Evolutionary conservation across 164 flowering plant genomes (phyloP), one percentile per base, ranked within the genome.

Genomic region (Berberis vulgaris): DNA sequence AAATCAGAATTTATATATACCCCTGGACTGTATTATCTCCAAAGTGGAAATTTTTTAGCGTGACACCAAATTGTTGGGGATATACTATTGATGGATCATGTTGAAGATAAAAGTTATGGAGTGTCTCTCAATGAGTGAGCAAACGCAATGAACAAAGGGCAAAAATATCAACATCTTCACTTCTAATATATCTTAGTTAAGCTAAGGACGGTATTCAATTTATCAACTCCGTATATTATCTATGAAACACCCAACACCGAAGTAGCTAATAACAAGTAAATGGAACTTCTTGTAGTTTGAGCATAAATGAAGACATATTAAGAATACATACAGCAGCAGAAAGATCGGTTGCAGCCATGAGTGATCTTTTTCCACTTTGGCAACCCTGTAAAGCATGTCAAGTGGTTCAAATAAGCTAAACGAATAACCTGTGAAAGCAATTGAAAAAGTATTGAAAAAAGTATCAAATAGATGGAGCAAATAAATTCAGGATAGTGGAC

Each of bases 331-430:
- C 98, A 69, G 92, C 86, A 69, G 84, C 70, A 41, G 76, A 49
- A 45, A 93, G 93, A 69, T 84, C 97, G 54, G 85, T 66, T 1
- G 89, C 94, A 61, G 97, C 98, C 92, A 90, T 84, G 3, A 88
- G 65, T 39, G 98, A 93, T 66, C 94, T 83, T 59, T 82, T 88
- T 55, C 98, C 98, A 61, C 62, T 67, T 69, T 81, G 90, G 73
- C 97, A 90, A 9, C 94, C 97, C 98, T 93, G 86, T 57, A 63
- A 58, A 72, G 10, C 6, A 9, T 6, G 12, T 10, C 4, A 52
- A 6, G n/a, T 1, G 26, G 26, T 52, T 52, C 10, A 3, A 26
- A 57, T 5, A 41, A 7, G 7, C 62, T 41, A 44, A 43, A 59
- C 3, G 47, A 1, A 9, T 12, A 43, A 59, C 11, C 44, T 6